Evolutionary conservation across 164 flowering plant genomes (phyloP).

Genomic region (Tetrastigma voinierianum): DNA sequence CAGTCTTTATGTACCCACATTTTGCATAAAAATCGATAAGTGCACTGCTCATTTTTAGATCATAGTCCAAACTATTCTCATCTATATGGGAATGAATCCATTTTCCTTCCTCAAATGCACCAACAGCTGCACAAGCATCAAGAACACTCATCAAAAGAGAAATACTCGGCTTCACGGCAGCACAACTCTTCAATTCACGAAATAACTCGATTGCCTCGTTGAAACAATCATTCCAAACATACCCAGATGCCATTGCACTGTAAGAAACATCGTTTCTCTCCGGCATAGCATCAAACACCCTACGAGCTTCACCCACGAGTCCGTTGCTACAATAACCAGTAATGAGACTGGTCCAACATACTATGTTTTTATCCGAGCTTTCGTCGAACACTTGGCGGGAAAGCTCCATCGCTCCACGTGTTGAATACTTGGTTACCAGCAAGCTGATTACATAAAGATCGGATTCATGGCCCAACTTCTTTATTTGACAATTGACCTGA

Average conservation of each 20-base stretch:
- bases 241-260: conserved; percentile 35
- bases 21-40: conserved; percentile 32
- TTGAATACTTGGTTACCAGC: conserved; percentile 11
- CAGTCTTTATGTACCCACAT: conserved; percentile 21
- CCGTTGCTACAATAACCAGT: conserved; percentile 22
- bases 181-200: conserved; percentile 12
- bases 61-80: conserved; percentile 13
- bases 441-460: conserved; percentile 20
- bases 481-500: conserved; percentile 18
- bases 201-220: conserved; percentile 27
- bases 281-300: conserved; percentile 24
- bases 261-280: conserved; percentile 24
- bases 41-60: conserved; percentile 21
- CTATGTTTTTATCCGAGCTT: conserved; percentile 16
- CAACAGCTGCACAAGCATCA: conserved; percentile 27
- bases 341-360: conserved; percentile 24
- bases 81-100: conserved; percentile 20
- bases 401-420: conserved; percentile 12
- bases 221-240: conserved; percentile 18
- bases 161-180: conserved; percentile 11
- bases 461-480: conserved; percentile 14
- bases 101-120: conserved; percentile 29
- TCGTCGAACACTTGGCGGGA: conserved; percentile 18
- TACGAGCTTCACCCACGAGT: conserved; percentile 15
- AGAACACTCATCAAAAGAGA: conserved; percentile 26